Base-by-base conservation (phyloP, 1,139 yeast genomes). In the Magnusiomyces sp. region DNA sequence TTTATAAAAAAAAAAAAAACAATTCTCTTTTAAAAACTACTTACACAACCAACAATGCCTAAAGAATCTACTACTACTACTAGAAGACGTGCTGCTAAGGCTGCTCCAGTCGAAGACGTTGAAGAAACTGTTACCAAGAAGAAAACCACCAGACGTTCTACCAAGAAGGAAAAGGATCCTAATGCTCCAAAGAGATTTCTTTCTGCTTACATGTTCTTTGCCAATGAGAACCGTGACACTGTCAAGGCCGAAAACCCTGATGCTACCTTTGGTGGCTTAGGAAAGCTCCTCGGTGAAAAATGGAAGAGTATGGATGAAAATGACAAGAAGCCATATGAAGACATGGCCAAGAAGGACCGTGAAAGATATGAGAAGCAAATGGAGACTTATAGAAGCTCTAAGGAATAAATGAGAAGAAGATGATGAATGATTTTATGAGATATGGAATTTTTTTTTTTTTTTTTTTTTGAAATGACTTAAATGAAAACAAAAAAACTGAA, bases 121-220 rank as follows among this genome's bases (percentile, higher is more conserved):
- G 39, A 36, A 36, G 17, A 14, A 36, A 7, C 7, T 36, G 39
- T 23, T 23, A 23, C 37, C 9, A 14, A 34, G 13, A n/a, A 42
- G 10, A 34, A 13, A 13, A 34, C 37, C 9, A 34, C 37, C 5
- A 13, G 37, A n/a, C 37, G 43, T 29, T 27, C 36, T n/a, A 27
- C 20, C 19, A 32, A 16, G 16, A 59, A 58, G 58, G 58, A 58
- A 58, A 62, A 62, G 64, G 97, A 92, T 73, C 97, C 97, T 74
- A 90, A 90, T 72, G 98, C 98, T 58, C 98, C 98, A 70, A 92
- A 92, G 87, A 84, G 97, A 72, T 89, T 97, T 38, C 76, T 92
- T 68, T 88, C 97, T 56, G 97, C 97, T 50, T 92, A 92, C 81
- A 90, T 92, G 97, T 90, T 86, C 79, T 92, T 90, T 67, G 97